Base-by-base conservation (phyloP, 768 basidiomycete species). In the Gloeopeniophorella convolvens region DNA sequence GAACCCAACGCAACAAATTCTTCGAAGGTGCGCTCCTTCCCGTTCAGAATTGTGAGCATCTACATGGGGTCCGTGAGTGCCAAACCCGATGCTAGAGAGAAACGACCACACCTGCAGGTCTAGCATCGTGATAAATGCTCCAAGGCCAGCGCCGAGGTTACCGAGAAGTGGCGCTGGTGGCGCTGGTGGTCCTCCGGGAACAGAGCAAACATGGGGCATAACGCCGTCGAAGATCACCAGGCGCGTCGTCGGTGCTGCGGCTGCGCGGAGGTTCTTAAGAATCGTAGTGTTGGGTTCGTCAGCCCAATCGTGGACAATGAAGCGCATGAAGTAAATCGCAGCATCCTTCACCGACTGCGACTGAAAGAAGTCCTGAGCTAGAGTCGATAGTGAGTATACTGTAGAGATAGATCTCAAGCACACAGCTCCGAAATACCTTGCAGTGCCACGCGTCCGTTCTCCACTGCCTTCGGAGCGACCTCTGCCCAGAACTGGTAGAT, bases 11-110 rank as follows among this genome's bases (percentile, higher is more conserved):
- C 57, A 5, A 57, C 27, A 27, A 62, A 63, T n/a, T 63, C 53
- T 10, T 47, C 51, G 15, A 62, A 46, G 4, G 64, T 68, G 35
- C 66, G 61, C 37, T 67, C 67, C 48, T 61, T 50, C 10, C 61
- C 65, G 37, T 66, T 64, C 43, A 64, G 50, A 4, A 61, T 37
- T 13, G 54, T 60, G 44, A 64, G 35, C 65, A 69, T 65, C 65
- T 66, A 42, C n/a, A 24, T 13, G 23, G 18, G 15, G 11, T 15
- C 8, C 23, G 23, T 18, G 23, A 20, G 9, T 15, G 31, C 11
- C 27, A 28, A 4, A 15, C 23, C 11, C 8, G n/a, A 4, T 10
- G 11, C 12, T 21, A 11, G 21, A 13, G n/a, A 20, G 36, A n/a
- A 32, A 24, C 46, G 0, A 16, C 16, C 46, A 30, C 12, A 48